Conservation (phyloP, 1,284 basidiomycete species). For the Ganoderma boninense region DNA sequence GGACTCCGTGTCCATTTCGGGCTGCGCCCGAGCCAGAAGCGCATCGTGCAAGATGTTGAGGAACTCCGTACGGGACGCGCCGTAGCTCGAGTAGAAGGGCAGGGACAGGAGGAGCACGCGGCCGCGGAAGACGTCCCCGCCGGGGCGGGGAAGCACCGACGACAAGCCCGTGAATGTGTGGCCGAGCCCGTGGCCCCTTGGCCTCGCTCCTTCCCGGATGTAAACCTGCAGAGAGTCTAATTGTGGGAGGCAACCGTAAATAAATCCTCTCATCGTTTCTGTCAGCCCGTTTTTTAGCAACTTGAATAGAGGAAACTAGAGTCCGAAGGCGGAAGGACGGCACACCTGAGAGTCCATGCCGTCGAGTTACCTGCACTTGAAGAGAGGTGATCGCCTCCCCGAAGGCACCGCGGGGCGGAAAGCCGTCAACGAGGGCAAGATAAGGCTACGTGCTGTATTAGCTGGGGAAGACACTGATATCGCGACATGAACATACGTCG, state of each 20-base stretch:
- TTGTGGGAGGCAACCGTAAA: background rate
- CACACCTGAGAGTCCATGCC: background rate
- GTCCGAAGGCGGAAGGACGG: background rate
- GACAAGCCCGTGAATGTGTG: background rate
- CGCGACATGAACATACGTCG: background rate
- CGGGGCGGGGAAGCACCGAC: background rate
- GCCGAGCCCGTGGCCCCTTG: background rate
- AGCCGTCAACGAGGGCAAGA: background rate
- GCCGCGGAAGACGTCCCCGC: background rate
- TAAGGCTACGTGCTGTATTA: background rate
- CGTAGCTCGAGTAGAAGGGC: background rate
- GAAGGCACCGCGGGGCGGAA: background rate
- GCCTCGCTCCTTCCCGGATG: background rate
- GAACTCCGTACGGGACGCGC: background rate
- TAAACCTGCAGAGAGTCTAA: background rate
- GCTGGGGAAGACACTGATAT: background rate
- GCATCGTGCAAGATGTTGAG: background rate
- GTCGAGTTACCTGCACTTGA: background rate
- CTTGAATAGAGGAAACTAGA: background rate
- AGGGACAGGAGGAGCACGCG: background rate
- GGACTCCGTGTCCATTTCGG: background rate
- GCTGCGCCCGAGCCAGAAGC: background rate
- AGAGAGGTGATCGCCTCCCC: background rate
- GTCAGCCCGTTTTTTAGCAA: background rate
- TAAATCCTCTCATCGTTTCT: background rate